Evolutionary conservation across 768 basidiomycete genomes (phyloP), one percentile per base, ranked within the genome.

Genomic region (Cystobasidium onofrii): DNA sequence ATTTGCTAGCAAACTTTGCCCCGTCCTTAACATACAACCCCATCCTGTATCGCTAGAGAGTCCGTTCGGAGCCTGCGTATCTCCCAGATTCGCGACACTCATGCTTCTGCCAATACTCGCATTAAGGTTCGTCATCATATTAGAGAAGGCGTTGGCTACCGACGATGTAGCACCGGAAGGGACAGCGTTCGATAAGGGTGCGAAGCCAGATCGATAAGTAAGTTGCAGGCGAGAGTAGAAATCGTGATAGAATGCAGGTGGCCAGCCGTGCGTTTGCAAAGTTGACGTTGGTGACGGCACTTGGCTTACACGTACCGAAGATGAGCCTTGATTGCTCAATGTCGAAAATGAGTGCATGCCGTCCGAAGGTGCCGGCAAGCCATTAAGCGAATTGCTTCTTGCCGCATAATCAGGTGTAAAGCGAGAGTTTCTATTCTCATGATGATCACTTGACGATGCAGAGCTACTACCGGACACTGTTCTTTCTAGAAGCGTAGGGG

Each of bases 21-120:
- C 91, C 0, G 91, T 94, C 31, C 91, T 82, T 46, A 94, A 80
- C 91, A 94, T 94, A 79, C 92, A 94, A 0, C 91, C 91, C 91
- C 91, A 93, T 0, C 92, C 91, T 0, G 89, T 84, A 81, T 94
- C 91, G 75, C 86, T 88, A 18, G 89, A 88, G 86, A 92, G 89
- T 0, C 89, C 90, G 78, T 88, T 89, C 80, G 90, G 88, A 0
- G 86, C 87, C 0, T 85, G 43, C 2, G 31, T 18, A 18, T 34
- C 34, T 1, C 66, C 29, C 9, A 13, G n/a, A 64, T 27, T 18
- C 41, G 75, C 66, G 65, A 73, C 84, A 17, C 84, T 83, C 87
- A 89, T 88, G 52, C 86, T 85, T 86, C 90, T 88, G 44, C 86
- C 78, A 61, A 76, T 78, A 33, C 65, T 75, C 44, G 64, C 54